Percentiles rank a stretch among this genome's conserved stretches.
These are phyloP conservation scores for Candida tropicalis DNA, from an alignment of 1,139 yeast species.

Conservation along the genomic window DNA sequence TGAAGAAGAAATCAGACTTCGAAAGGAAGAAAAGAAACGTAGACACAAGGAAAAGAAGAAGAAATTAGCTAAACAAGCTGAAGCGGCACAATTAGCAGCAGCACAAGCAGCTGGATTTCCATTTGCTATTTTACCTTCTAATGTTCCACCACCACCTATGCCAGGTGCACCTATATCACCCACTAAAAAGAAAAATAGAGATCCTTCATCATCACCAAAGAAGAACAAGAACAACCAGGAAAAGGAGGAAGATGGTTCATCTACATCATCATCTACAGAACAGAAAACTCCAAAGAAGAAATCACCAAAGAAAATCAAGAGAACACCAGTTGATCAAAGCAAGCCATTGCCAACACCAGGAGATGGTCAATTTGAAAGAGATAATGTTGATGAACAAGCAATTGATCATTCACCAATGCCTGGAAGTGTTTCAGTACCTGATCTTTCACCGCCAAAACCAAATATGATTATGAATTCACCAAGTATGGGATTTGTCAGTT, in stretches of 20 bases:
- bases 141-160: slow-evolving; percentile 16
- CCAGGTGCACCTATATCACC: slow-evolving; percentile 7
- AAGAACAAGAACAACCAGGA: slow-evolving; percentile 5
- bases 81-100: slow-evolving; percentile 28
- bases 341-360: slow-evolving; percentile 11
- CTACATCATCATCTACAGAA: too few relatives aligned
- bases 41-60: slow-evolving; percentile 16
- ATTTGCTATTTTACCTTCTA: slow-evolving; percentile 20
- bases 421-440: slow-evolving; percentile 1
- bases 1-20: slow-evolving; percentile 11
- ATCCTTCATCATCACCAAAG: slow-evolving; percentile 4
- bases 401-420: neutral
- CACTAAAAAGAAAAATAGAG: neutral
- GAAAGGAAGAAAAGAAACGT: slow-evolving; percentile 15
- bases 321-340: slow-evolving; percentile 9
- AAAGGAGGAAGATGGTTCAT: neutral
- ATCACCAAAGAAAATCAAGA: slow-evolving; percentile 5
- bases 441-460: slow-evolving; percentile 6
- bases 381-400: neutral
- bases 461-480: slow-evolving; percentile 7
- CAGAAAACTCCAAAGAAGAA: slow-evolving; percentile 5
- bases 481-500: slow-evolving; percentile 10
- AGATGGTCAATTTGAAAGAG: neutral
- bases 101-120: slow-evolving; percentile 22
- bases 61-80: slow-evolving; percentile 23